These are phyloP conservation scores for Wickerhamomyces silvicola DNA, from an alignment of 805 yeast species.

Conservation along the genomic window DNA sequence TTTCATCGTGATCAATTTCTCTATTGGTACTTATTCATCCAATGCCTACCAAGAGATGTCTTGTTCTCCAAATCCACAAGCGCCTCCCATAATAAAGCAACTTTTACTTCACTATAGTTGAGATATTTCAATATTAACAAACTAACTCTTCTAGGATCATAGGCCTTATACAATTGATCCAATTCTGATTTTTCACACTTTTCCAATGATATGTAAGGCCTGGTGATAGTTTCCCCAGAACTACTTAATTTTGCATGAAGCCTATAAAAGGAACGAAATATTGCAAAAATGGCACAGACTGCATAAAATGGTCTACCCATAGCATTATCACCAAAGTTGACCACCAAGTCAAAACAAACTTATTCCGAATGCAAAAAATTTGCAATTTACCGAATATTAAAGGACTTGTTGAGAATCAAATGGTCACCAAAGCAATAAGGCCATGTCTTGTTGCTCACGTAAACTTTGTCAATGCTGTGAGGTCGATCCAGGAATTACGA, in stretches of 20 bases:
- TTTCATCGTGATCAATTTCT: conserved; percentile 5
- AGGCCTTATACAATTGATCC: neutral
- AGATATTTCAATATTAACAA: conserved; percentile 3
- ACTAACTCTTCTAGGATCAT: conserved; percentile 10
- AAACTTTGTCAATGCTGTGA: conserved; percentile 4
- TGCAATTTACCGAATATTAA: too few species aligned
- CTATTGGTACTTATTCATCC: too few species aligned
- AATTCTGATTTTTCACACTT: neutral
- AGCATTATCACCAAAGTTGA: too few species aligned
- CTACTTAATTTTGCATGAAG: too few species aligned
- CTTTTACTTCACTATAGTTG: conserved; percentile 7
- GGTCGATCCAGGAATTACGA: conserved; percentile 1
- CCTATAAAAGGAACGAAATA: too few species aligned
- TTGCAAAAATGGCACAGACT: too few species aligned
- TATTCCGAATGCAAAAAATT: too few species aligned
- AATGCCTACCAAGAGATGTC: neutral
- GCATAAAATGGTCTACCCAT: too few species aligned
- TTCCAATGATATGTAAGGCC: neutral
- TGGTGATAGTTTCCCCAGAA: conserved; percentile 1
- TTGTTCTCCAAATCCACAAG: too few species aligned
- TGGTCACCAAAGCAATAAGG: too few species aligned
- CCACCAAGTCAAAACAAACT: too few species aligned
- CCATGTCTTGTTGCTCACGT: conserved; percentile 9
- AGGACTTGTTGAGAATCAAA: too few species aligned
- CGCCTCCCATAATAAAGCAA: conserved; percentile 4